Conservation (phyloP, 108 stramenopile species). For the Pseudonitzschia multistriata region DNA sequence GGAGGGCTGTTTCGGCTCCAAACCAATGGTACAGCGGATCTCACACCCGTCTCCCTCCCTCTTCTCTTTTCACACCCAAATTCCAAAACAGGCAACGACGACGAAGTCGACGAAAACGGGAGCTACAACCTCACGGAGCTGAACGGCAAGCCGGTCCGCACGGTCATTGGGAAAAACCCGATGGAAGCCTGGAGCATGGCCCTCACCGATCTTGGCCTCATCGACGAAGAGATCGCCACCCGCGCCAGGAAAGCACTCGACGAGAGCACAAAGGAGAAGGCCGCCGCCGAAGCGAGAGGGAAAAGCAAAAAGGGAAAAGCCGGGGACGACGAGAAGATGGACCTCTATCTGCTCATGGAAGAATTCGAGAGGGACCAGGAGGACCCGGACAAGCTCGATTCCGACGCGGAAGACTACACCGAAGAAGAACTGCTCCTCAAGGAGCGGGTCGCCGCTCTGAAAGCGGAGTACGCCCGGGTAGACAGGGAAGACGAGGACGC, state of each 20-base stretch:
- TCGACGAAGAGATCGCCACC: conserved; percentile 74
- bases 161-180: conserved; percentile 59
- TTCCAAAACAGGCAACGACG: conserved; percentile 33
- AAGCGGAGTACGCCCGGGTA: conserved; percentile 32
- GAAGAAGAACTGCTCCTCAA: conserved; percentile 51
- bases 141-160: conserved; percentile 60
- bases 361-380: conserved; percentile 19
- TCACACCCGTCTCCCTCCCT: too few relatives aligned
- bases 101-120: conserved; percentile 44
- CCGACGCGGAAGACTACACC: conserved; percentile 39
- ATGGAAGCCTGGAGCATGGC: conserved; percentile 82
- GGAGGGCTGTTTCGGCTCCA: background rate
- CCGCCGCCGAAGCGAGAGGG: conserved; percentile 40
- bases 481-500: conserved; percentile 47
- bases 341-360: conserved; percentile 1
- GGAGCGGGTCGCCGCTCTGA: conserved; percentile 40
- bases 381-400: conserved; percentile 15
- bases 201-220: conserved; percentile 62
- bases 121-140: conserved; percentile 50
- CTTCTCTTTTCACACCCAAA: background rate
- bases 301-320: conserved; percentile 33
- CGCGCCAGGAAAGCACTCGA: conserved; percentile 49
- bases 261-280: conserved; percentile 32
- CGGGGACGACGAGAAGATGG: conserved; percentile 24
- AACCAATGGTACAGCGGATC: background rate